phyloP scores from a whole-genome alignment of 345 rosid species.

The Mercurialis annua region DNA sequence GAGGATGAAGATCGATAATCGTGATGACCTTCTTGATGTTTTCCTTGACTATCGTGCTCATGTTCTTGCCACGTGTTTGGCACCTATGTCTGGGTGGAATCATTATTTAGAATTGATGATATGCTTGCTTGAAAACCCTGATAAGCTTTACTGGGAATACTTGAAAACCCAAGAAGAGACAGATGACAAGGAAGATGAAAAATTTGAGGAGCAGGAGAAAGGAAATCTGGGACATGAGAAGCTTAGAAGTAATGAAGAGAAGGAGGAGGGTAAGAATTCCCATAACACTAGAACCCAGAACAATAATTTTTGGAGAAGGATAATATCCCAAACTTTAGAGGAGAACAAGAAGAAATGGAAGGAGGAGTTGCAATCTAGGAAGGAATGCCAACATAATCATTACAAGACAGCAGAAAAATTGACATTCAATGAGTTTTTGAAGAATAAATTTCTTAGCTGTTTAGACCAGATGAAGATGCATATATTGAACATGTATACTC shows the following conservation, averaged over 20 bases:
- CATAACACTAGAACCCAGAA: too few relatives aligned
- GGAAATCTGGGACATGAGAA: neutral
- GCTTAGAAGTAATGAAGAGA: neutral
- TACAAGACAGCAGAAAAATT: too few relatives aligned
- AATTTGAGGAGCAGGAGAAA: neutral
- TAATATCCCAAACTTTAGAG: too few relatives aligned
- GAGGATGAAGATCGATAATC: constrained; percentile 15
- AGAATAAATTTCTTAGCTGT: constrained; percentile 18
- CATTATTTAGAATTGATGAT: neutral
- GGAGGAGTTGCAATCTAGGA: neutral
- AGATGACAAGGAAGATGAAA: neutral
- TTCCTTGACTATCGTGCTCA: constrained; percentile 10
- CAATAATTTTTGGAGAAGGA: too few relatives aligned
- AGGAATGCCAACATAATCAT: neutral
- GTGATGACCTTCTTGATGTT: constrained; percentile 4
- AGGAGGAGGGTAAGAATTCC: neutral
- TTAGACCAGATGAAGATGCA: constrained; percentile 15
- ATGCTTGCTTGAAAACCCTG: constrained; percentile 3
- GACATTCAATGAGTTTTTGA: constrained; percentile 19
- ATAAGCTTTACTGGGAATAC: neutral
- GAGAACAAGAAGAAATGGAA: neutral
- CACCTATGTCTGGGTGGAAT: constrained; percentile 4
- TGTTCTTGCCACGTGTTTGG: neutral
- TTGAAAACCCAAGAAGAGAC: neutral
- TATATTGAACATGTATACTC: constrained; percentile 29